Base-by-base conservation (phyloP, 345 rosid species). In the Triadica sebifera region DNA sequence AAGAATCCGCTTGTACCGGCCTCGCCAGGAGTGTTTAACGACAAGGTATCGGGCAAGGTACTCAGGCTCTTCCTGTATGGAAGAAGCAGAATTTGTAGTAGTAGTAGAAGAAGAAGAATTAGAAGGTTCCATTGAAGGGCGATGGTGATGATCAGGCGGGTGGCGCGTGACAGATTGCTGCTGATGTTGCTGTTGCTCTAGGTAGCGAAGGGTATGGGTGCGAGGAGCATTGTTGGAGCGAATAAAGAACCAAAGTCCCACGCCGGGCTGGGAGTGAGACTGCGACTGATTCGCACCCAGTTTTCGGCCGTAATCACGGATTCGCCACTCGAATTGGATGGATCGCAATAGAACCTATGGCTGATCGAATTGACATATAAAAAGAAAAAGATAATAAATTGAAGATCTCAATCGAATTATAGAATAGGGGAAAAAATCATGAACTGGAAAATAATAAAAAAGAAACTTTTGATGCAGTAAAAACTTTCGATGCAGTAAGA, bases 261-360 rank as follows among this genome's bases (percentile, higher is more conserved):
- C 86, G 85, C 90, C 86, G 85, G 88, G 75, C 39, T 75, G 82
- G 85, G 82, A 93, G 89, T 87, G 90, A 75, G 89, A 80, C 82
- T 74, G 88, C 15, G 96, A 95, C 89, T 95, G 98, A 88, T 91
- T 85, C 72, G 96, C 97, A 92, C 98, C 98, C 98, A 95, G 98
- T 71, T 80, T 86, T 91, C 82, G 80, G 62, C 79, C 72, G 79
- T 74, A n/a, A 24, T 73, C 56, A 61, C 57, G 46, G 52, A 29
- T 34, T 66, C 56, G 58, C 25, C 34, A 45, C 41, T 29, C 37
- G 53, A 74, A 75, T 75, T 70, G 1, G 78, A 67, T 73, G 67
- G 81, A 56, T 39, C 73, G 46, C 34, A 12, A 16, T 4, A 17
- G 77, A 52, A 74, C 10, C 29, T 52, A 49, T 22, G 29, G 8